Evolutionary conservation across 257 asterid species (phyloP).

Genomic region (Gynochthodes officinalis): DNA sequence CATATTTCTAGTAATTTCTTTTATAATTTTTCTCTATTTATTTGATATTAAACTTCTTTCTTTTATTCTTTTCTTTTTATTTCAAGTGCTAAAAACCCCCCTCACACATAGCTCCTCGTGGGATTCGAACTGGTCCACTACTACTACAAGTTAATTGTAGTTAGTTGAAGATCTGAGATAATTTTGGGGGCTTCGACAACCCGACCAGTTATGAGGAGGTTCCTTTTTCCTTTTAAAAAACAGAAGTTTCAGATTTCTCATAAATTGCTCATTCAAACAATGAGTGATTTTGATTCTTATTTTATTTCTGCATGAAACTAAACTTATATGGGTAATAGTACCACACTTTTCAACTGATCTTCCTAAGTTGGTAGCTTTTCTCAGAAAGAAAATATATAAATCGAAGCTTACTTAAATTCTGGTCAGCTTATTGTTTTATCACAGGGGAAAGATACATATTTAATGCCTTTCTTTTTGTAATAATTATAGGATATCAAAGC

Average conservation of each 20-base stretch:
- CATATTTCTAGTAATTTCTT: too few relatives aligned
- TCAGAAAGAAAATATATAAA: too few relatives aligned
- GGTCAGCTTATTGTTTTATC: not conserved
- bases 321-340: not conserved
- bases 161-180: too few relatives aligned
- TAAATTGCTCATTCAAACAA: not conserved
- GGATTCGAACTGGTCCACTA: too few relatives aligned
- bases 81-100: too few relatives aligned
- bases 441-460: not conserved
- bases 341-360: not conserved
- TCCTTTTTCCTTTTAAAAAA: too few relatives aligned
- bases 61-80: too few relatives aligned
- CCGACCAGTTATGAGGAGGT: not conserved
- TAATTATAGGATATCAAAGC: constrained; percentile 61
- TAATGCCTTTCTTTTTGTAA: not conserved
- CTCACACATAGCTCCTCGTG: too few relatives aligned
- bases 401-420: not conserved
- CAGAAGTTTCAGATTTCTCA: not conserved
- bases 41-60: too few relatives aligned
- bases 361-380: not conserved
- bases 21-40: too few relatives aligned
- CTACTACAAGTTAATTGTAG: too few relatives aligned
- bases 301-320: not conserved
- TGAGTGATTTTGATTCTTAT: not conserved
- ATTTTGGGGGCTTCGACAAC: too few relatives aligned